Evolutionary conservation across 345 rosid species (phyloP).

Genomic region (Clarkia xantiana): DNA sequence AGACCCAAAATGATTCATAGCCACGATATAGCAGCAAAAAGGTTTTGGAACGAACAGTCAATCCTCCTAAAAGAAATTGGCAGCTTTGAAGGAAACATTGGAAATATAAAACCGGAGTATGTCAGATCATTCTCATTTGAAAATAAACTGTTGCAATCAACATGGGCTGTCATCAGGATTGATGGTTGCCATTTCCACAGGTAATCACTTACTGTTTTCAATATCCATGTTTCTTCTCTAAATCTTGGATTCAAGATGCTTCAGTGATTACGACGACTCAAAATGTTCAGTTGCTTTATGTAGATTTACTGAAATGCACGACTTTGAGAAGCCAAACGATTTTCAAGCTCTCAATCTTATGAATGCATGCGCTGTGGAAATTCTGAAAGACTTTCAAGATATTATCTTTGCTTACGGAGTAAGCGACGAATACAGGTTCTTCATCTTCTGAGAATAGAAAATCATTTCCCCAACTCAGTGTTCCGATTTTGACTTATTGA

Average conservation of each 20-base stretch:
- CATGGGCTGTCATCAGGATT: conserved; percentile 74
- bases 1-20: conserved; percentile 34
- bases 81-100: conserved; percentile 33
- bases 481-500: not conserved
- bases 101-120: conserved; percentile 48
- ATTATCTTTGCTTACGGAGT: conserved; percentile 64
- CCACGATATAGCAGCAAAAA: conserved; percentile 46
- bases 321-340: conserved; percentile 86
- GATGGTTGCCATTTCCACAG: conserved; percentile 98
- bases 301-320: conserved; percentile 75
- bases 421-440: conserved; percentile 86
- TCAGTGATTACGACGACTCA: not conserved
- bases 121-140: conserved; percentile 55
- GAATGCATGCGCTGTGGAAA: conserved; percentile 76
- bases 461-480: not conserved
- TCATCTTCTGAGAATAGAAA: not conserved
- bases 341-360: conserved; percentile 75
- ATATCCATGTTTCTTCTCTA: not conserved
- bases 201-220: conserved; percentile 15
- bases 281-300: conserved; percentile 17
- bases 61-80: conserved; percentile 45
- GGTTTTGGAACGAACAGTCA: conserved; percentile 60
- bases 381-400: conserved; percentile 57
- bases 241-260: not conserved
- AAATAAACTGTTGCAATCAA: conserved; percentile 58